Evolutionary conservation across 2,329 filamentous ascomycete genomes (phyloP).

Genomic region (Cercospora sp.): DNA sequence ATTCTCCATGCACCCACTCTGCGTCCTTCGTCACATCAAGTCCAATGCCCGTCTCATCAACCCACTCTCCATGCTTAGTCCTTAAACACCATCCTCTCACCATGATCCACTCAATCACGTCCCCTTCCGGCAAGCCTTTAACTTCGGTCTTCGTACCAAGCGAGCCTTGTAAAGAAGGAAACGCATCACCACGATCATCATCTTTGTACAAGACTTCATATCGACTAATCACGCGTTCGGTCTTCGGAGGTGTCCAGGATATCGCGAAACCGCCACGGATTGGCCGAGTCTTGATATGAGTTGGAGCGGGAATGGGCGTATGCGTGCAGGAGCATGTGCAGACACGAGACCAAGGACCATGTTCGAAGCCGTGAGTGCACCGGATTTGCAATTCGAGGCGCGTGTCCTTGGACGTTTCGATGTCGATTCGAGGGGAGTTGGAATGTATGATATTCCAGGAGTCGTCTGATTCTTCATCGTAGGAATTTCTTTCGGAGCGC

Average conservation of each 20-base stretch:
- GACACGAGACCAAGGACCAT: constrained; percentile 17
- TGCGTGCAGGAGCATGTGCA: not conserved
- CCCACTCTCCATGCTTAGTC: not conserved
- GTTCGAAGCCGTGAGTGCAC: constrained; percentile 15
- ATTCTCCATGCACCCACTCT: not conserved
- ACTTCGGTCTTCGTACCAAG: not conserved
- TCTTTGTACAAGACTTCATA: constrained; percentile 16
- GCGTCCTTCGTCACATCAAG: not conserved
- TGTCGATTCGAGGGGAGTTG: constrained; percentile 16
- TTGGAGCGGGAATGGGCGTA: constrained; percentile 1
- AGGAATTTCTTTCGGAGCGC: not conserved
- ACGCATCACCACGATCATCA: constrained; percentile 10
- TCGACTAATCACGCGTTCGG: constrained; percentile 1
- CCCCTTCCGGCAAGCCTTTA: not conserved
- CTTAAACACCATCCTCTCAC: constrained; percentile 14
- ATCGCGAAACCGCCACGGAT: constrained; percentile 19
- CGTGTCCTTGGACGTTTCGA: constrained; percentile 4
- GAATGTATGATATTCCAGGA: not conserved
- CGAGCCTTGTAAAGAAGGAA: constrained; percentile 12
- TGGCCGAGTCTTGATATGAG: constrained; percentile 4
- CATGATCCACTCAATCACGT: constrained; percentile 8
- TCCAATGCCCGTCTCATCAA: not conserved
- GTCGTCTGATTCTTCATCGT: not conserved
- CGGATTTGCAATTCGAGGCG: constrained; percentile 22
- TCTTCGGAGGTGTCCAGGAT: constrained; percentile 9